These are phyloP conservation scores for Solanum verrucosum DNA, from an alignment of 257 asterid species.

Conservation along the genomic window DNA sequence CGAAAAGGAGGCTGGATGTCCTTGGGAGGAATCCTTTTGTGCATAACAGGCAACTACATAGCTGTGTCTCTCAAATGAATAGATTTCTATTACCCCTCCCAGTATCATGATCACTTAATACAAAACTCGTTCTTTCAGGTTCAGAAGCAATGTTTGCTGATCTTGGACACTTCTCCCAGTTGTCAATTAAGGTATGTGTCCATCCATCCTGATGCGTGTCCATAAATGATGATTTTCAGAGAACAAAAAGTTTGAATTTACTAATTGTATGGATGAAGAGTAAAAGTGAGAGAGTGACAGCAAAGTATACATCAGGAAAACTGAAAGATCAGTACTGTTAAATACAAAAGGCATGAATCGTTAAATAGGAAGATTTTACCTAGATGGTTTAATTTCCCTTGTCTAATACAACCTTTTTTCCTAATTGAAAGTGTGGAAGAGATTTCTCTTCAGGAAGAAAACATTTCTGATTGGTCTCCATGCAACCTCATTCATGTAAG, in stretches of 20 bases:
- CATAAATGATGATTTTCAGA: not conserved
- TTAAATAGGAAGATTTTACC: not conserved
- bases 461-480: conserved; percentile 1
- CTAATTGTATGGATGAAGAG: not conserved
- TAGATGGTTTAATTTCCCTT: not conserved
- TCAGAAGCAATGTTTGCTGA: conserved; percentile 99
- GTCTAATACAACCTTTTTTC: not conserved
- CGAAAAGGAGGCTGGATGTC: conserved; percentile 86
- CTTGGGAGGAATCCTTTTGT: conserved; percentile 82
- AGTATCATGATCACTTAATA: not conserved
- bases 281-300: not conserved
- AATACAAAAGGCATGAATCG: not conserved
- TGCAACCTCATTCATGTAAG: not conserved
- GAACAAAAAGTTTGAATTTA: not conserved
- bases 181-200: conserved; percentile 60
- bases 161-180: conserved; percentile 91
- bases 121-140: conserved; percentile 37
- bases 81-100: not conserved
- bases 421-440: conserved; percentile 1
- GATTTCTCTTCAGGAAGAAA: not conserved
- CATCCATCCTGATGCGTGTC: not conserved
- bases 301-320: not conserved
- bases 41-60: conserved; percentile 63
- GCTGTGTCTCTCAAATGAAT: not conserved
- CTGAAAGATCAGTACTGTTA: not conserved